Evolutionary conservation across 805 yeast genomes (phyloP).

Genomic region (Saccharomycopsis fodiens): DNA sequence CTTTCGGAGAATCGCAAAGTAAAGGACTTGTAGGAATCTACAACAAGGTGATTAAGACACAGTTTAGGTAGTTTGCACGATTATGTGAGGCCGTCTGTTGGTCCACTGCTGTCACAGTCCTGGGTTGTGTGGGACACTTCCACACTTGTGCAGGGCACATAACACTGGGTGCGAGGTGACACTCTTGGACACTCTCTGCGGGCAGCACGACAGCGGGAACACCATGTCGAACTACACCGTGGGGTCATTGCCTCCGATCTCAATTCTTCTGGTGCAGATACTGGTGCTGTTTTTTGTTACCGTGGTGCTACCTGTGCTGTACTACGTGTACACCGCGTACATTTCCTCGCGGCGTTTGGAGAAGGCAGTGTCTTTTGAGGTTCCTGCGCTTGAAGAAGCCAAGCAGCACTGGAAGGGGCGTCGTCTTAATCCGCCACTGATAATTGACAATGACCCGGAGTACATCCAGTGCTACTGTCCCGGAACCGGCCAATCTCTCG

Average conservation of each 20-base stretch:
- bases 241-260: background rate
- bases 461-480: conserved; percentile 86
- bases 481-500: conserved; percentile 88
- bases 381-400: conserved; percentile 67
- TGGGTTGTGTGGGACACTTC: too few species aligned
- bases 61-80: too few species aligned
- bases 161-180: too few species aligned
- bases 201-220: too few species aligned
- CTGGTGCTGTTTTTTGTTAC: conserved; percentile 24
- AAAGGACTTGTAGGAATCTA: too few species aligned
- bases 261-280: conserved; percentile 19
- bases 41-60: too few species aligned
- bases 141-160: too few species aligned
- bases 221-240: background rate
- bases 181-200: too few species aligned
- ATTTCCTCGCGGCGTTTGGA: conserved; percentile 19
- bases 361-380: conserved; percentile 38
- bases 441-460: conserved; percentile 50
- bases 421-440: conserved; percentile 56
- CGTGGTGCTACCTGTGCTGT: conserved; percentile 20
- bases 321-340: conserved; percentile 19
- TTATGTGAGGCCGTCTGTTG: too few species aligned
- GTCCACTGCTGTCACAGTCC: too few species aligned
- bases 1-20: too few species aligned
- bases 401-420: conserved; percentile 90